Evolutionary conservation across 1,139 yeast genomes (phyloP), one percentile per base, ranked within the genome.

Genomic region (Candida tropicalis): DNA sequence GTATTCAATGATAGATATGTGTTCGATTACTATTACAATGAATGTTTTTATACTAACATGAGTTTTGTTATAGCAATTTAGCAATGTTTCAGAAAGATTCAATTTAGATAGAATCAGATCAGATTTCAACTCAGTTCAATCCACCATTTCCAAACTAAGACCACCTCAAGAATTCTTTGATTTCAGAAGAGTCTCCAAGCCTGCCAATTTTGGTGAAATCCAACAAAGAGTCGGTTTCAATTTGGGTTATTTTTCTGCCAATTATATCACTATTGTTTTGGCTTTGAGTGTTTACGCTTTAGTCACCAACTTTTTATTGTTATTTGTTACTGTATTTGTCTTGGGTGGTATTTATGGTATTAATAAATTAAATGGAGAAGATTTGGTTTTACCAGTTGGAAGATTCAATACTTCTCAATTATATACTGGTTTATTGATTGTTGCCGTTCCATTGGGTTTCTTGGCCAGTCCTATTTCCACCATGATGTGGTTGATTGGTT

Each of bases 161-260:
- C 87, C 97, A 34, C 90, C 95, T 35, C 95, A 88, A 63, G 98
- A 93, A 63, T 93, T 93, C 62, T 88, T 93, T 58, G 98, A 93
- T 63, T 70, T 87, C 58, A 87, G 93, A 67, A 84, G 96, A 62
- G 65, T 93, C 49, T 86, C 96, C 39, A 90, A 89, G 64, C 99
- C 99, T 17, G 81, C 79, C 44, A 91, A 90, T 65, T 85, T 90
- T 66, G 84, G 87, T 38, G 99, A 95, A 54, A 75, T 87, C 42
- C 99, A 95, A 69, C 80, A 88, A 56, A 81, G 99, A 63, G 88
- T 91, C 38, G 71, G 85, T 39, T 93, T 81, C 75, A 93, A 93
- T 68, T 70, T 93, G 63, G 83, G 89, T 35, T 87, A 93, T 68
- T 93, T 84, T 68, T 84, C 89, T 42, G 84, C 96, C 49, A 95